Percentiles rank a stretch among this genome's conserved stretches.
Evolutionary conservation across 768 basidiomycete genomes (phyloP).

Genomic region (Rhodotorula kratochvilovae): DNA sequence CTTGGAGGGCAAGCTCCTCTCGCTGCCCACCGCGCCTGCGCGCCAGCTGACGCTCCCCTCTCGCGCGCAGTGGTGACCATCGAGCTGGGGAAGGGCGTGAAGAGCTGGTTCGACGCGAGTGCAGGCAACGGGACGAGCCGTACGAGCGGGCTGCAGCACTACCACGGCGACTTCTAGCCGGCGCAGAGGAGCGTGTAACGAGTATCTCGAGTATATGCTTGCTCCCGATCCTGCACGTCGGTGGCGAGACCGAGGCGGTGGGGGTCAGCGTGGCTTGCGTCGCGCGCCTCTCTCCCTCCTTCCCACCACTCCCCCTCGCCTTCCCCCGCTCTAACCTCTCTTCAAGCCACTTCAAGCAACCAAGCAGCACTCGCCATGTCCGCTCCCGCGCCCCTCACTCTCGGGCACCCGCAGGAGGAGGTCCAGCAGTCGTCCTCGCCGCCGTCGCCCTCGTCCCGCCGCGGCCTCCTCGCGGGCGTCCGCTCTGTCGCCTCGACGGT

Average conservation of each 20-base stretch:
- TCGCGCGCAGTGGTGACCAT: slow-evolving; percentile 20
- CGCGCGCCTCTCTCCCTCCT: slow-evolving; percentile 6
- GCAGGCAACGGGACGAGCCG: slow-evolving; percentile 9
- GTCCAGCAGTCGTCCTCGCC: background rate
- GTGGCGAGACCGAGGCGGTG: background rate
- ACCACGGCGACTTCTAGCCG: slow-evolving; percentile 35
- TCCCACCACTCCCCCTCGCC: background rate
- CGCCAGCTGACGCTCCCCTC: background rate
- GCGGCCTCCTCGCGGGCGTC: background rate
- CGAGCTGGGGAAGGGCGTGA: slow-evolving; percentile 21
- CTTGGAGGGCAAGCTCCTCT: background rate
- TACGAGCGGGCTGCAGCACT: slow-evolving; percentile 32
- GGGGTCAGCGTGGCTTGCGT: background rate
- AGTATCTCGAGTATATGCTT: background rate
- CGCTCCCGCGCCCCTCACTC: background rate
- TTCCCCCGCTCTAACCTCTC: slow-evolving; percentile 1
- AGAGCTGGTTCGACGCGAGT: slow-evolving; percentile 10
- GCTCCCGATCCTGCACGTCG: background rate
- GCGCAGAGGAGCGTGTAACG: background rate
- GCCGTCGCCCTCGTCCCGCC: background rate
- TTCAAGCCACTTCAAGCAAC: background rate
- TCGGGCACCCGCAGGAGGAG: slow-evolving; percentile 3
- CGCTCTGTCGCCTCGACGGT: slow-evolving; percentile 10
- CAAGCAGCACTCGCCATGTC: background rate
- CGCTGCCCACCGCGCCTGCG: background rate